Evolutionary conservation across 164 flowering plant genomes (phyloP).

Genomic region (Chimonanthus salicifolius): DNA sequence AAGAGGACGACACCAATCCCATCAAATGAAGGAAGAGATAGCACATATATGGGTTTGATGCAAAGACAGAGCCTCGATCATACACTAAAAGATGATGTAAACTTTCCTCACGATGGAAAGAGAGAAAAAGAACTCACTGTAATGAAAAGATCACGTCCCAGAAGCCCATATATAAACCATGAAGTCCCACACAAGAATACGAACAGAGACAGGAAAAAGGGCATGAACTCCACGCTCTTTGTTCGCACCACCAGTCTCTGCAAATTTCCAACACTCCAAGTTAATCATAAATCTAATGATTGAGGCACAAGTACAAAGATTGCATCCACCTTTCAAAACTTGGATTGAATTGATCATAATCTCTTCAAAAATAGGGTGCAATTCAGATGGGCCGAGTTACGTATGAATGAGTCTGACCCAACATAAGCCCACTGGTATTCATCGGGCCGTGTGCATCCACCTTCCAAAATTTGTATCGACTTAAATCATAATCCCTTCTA

Average conservation of each 20-base stretch:
- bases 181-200: slow-evolving; percentile 44
- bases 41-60: neutral
- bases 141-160: slow-evolving; percentile 45
- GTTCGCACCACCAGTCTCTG: slow-evolving; percentile 53
- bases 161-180: slow-evolving; percentile 49
- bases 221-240: slow-evolving; percentile 61
- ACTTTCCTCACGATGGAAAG: neutral
- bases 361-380: neutral
- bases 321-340: too few relatives aligned
- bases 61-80: neutral
- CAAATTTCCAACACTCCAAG: neutral
- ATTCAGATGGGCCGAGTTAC: too few relatives aligned
- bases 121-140: slow-evolving; percentile 24
- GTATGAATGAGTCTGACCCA: too few relatives aligned
- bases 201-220: slow-evolving; percentile 48
- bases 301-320: neutral
- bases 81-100: neutral
- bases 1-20: neutral
- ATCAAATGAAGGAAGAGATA: neutral
- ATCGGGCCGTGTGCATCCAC: too few relatives aligned
- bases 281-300: neutral
- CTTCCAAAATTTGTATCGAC: too few relatives aligned
- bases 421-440: too few relatives aligned
- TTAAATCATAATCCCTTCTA: too few relatives aligned
- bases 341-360: too few relatives aligned